Base-by-base conservation (phyloP, 2,329 filamentous ascomycete species). In the Sporothrix mexicana region DNA sequence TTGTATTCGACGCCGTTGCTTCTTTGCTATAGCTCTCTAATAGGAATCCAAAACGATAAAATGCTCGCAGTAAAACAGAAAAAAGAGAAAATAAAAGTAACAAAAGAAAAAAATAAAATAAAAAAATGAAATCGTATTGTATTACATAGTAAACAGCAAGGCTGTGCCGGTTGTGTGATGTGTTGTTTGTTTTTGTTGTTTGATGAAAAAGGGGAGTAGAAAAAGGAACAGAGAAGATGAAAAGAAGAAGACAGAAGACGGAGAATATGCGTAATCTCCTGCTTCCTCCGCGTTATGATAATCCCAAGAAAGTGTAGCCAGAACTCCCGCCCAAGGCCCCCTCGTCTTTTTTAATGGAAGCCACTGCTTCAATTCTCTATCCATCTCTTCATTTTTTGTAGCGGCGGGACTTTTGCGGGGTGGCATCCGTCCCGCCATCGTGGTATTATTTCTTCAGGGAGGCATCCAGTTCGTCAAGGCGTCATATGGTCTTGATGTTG, bases 281-380 rank as follows among this genome's bases (percentile, higher is more conserved):
- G 13, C 17, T 30, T 70, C 64, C 69, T 55, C 55, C 70, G 43
- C 68, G 70, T 53, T 49, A 71, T 55, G 51, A 74, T 64, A 74
- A 70, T 68, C 70, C 73, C 74, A 70, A 69, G 73, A 74, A 68
- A 66, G 53, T 73, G 47, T 74, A 75, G 72, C 75, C 75, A 75
- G 73, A 76, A 76, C 75, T 76, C 75, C 75, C 70, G 72, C 72
- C 68, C 68, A 36, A 72, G 62, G 43, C 61, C 73, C 61, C 12
- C 64, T 36, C 30, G 30, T 36, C 30, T 25, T 68, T 36, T 72
- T 49, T 51, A 43, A 10, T 43, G 62, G 62, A 72, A 72, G 66
- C 25, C 61, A 25, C 36, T 15, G 68, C 30, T 36, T 47, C 8
- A 57, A 49, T 36, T 57, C 51, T 74, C 70, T 69, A 68, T 73